A percentile compares a stretch with the other conserved stretches of the same genome.
Conservation (phyloP, 495 filamentous ascomycete species). For the Neurospora sp. region DNA sequence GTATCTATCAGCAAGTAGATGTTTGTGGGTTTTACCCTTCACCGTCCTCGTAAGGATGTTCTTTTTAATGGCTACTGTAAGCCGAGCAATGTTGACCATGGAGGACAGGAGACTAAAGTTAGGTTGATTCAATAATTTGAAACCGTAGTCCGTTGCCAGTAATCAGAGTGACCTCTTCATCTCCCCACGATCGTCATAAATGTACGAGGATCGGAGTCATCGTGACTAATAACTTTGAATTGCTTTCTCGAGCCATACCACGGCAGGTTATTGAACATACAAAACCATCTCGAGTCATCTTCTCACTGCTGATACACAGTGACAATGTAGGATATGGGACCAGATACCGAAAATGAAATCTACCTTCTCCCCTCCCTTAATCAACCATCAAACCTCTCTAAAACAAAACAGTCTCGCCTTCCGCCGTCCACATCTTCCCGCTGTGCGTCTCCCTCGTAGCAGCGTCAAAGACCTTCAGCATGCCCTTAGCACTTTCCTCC, state of each 20-base stretch:
- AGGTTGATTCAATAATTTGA: not conserved
- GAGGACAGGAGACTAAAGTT: not conserved
- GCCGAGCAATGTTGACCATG: not conserved
- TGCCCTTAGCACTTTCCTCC: slow-evolving; percentile 25
- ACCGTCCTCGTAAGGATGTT: not conserved
- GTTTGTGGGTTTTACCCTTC: not conserved
- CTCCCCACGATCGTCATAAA: not conserved
- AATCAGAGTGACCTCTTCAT: not conserved
- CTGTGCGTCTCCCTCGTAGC: slow-evolving; percentile 29
- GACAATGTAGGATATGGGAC: not conserved
- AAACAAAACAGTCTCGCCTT: not conserved
- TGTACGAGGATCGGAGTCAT: not conserved
- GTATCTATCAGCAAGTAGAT: not conserved
- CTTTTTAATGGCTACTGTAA: not conserved
- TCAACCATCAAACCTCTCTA: not conserved
- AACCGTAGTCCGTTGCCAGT: not conserved
- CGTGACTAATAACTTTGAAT: not conserved
- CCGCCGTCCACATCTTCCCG: slow-evolving; percentile 17
- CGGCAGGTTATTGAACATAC: not conserved
- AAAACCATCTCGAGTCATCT: not conserved
- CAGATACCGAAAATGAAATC: not conserved
- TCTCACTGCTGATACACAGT: not conserved
- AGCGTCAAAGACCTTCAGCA: slow-evolving; percentile 28
- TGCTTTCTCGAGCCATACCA: not conserved
- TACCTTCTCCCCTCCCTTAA: not conserved